phyloP scores from a whole-genome alignment of 2,329 filamentous ascomycete genomes.

The Talaromyces pinophilus region DNA sequence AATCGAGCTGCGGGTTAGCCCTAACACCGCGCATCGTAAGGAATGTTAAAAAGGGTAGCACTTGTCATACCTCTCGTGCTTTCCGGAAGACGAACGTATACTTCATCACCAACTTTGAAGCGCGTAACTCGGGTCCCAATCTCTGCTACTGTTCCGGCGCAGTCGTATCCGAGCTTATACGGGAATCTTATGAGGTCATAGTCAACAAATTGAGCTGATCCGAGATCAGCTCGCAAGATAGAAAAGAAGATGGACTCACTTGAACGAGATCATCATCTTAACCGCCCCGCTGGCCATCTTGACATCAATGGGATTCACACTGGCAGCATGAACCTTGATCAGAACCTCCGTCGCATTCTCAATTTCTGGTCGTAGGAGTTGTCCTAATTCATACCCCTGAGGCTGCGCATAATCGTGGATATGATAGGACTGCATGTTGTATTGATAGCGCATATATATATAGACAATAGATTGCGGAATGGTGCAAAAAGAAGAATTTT shows the following conservation, averaged over 20 bases:
- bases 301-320: conserved; percentile 50
- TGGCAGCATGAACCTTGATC: conserved; percentile 43
- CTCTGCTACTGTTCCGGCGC: conserved; percentile 40
- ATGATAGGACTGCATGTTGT: conserved; percentile 28
- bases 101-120: conserved; percentile 44
- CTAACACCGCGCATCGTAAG: background rate
- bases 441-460: background rate
- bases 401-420: conserved; percentile 26
- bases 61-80: conserved; percentile 31
- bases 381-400: conserved; percentile 27
- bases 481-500: background rate
- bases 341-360: conserved; percentile 27
- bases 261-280: conserved; percentile 34
- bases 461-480: background rate
- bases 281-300: conserved; percentile 41
- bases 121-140: conserved; percentile 37
- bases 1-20: background rate
- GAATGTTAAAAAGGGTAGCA: background rate
- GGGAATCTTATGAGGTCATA: conserved; percentile 37
- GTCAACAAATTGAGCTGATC: background rate
- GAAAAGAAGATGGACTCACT: conserved; percentile 26
- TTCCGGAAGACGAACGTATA: conserved; percentile 39
- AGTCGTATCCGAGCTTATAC: conserved; percentile 47
- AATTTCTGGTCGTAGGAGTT: conserved; percentile 25
- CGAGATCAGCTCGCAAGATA: background rate